These are phyloP conservation scores for Candolleomyces efflorescens DNA, from an alignment of 768 basidiomycete genomes.

Conservation along the genomic window DNA sequence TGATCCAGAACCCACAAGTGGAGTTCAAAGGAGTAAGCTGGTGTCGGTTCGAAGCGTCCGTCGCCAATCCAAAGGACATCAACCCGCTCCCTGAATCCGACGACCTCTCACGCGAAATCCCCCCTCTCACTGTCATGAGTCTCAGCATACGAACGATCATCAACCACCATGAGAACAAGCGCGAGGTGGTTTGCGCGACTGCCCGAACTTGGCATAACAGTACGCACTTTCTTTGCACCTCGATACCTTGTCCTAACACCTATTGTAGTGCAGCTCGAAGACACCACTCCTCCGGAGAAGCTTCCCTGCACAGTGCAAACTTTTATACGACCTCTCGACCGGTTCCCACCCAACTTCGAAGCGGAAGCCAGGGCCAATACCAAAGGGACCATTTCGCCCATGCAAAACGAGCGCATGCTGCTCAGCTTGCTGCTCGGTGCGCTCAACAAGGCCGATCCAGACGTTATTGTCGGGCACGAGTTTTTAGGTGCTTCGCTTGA, in stretches of 20 bases:
- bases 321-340: constrained; percentile 84
- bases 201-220: constrained; percentile 77
- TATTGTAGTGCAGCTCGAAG: constrained; percentile 78
- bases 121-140: constrained; percentile 89
- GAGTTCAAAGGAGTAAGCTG: constrained; percentile 84
- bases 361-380: constrained; percentile 55
- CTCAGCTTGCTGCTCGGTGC: constrained; percentile 76
- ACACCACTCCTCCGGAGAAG: constrained; percentile 85
- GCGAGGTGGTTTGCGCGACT: constrained; percentile 87
- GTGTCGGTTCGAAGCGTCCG: constrained; percentile 91
- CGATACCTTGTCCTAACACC: not conserved
- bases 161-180: constrained; percentile 89
- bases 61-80: constrained; percentile 83
- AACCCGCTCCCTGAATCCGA: constrained; percentile 70
- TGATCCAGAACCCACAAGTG: constrained; percentile 70
- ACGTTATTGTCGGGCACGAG: constrained; percentile 92
- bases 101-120: constrained; percentile 69
- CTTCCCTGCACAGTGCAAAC: constrained; percentile 82
- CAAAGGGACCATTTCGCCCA: constrained; percentile 66
- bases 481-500: constrained; percentile 89
- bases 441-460: constrained; percentile 87
- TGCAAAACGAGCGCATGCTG: constrained; percentile 81
- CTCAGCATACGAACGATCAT: constrained; percentile 86
- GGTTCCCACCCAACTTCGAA: constrained; percentile 85
- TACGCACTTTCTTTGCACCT: constrained; percentile 20